These are phyloP conservation scores for Cercospora zeae-maydis DNA, from an alignment of 2,329 filamentous ascomycete genomes.

Conservation along the genomic window DNA sequence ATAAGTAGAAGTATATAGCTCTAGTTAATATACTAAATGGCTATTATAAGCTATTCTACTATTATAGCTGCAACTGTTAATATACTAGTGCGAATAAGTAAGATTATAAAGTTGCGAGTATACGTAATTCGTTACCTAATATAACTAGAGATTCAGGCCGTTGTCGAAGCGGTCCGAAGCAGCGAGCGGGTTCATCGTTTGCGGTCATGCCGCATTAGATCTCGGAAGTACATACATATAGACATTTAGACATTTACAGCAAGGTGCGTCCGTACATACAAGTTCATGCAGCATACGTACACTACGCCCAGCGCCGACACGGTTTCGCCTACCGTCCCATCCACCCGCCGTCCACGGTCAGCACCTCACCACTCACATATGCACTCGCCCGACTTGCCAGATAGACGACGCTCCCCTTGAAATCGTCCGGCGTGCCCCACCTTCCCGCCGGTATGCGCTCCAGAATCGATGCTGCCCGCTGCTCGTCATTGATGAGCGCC, in stretches of 20 bases:
- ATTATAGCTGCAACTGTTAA: too few relatives aligned
- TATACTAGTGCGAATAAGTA: too few relatives aligned
- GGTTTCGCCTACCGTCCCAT: conserved; percentile 65
- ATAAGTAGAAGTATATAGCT: too few relatives aligned
- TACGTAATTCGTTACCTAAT: too few relatives aligned
- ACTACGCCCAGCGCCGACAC: not conserved
- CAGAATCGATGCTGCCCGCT: conserved; percentile 68
- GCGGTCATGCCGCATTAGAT: not conserved
- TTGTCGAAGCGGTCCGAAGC: not conserved
- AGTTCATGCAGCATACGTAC: too few relatives aligned
- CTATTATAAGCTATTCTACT: too few relatives aligned
- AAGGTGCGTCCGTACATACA: too few relatives aligned
- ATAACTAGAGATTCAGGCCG: too few relatives aligned
- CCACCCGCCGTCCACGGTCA: conserved; percentile 85
- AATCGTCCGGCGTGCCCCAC: conserved; percentile 82
- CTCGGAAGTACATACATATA: not conserved
- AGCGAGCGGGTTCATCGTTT: not conserved
- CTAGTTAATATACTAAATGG: too few relatives aligned
- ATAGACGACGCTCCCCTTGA: conserved; percentile 77
- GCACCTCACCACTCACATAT: conserved; percentile 77
- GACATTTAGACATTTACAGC: too few relatives aligned
- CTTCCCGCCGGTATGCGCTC: conserved; percentile 77
- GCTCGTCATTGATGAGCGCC: conserved; percentile 70
- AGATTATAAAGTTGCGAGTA: too few relatives aligned
- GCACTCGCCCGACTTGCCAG: conserved; percentile 71